phyloP scores from a whole-genome alignment of 1,284 basidiomycete genomes.

The Leccinum variabile region DNA sequence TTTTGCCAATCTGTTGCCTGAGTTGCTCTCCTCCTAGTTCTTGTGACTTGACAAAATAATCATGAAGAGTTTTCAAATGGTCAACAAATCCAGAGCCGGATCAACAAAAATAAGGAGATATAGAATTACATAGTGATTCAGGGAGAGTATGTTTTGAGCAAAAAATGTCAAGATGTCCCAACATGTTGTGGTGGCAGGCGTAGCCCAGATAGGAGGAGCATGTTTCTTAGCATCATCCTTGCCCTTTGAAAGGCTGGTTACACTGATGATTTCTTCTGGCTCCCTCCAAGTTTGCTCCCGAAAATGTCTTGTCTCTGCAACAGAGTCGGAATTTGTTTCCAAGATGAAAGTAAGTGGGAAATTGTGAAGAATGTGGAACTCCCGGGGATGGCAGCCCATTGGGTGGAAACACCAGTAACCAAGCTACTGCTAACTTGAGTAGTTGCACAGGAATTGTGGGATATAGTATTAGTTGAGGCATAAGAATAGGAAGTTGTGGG shows the following conservation, averaged over 20 bases:
- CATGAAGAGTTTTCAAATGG: background rate
- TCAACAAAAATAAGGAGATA: background rate
- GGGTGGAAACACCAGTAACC: too few relatives aligned
- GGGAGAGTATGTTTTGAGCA: background rate
- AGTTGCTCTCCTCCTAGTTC: background rate
- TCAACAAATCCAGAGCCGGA: background rate
- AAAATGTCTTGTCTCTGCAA: background rate
- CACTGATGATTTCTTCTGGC: background rate
- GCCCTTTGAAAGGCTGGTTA: background rate
- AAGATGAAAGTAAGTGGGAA: background rate
- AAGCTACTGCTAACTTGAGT: too few relatives aligned
- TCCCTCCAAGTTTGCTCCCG: background rate
- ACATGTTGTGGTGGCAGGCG: background rate
- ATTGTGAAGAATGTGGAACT: background rate
- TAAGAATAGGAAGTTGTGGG: background rate
- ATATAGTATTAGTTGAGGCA: background rate
- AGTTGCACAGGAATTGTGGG: background rate
- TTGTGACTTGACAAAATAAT: background rate
- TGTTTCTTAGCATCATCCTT: background rate
- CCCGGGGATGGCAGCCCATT: too few relatives aligned
- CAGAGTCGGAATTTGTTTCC: background rate
- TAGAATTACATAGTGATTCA: background rate
- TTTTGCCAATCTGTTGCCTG: background rate
- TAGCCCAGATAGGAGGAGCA: background rate
- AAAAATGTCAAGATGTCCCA: background rate